Conservation (phyloP, 176 grass and related monocot species). For the Echinochloa phyllopogon region DNA sequence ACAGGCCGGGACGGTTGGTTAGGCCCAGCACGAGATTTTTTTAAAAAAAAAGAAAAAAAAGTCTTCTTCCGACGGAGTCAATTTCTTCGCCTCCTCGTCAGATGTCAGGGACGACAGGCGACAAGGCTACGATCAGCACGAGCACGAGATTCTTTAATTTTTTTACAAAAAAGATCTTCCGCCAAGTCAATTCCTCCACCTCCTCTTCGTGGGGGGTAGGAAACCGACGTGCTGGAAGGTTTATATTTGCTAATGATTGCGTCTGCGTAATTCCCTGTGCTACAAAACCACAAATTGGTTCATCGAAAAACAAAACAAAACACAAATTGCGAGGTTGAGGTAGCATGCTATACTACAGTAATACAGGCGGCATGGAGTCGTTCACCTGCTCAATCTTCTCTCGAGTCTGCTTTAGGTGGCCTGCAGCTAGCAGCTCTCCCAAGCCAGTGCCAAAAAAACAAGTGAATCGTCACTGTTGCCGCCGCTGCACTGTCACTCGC, state of each 20-base stretch:
- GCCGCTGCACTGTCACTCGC: background rate
- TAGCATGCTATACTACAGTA: too few species aligned
- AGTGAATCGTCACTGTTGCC: background rate
- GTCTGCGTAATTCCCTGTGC: background rate
- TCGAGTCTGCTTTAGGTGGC: background rate
- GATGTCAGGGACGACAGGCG: too few species aligned
- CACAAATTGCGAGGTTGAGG: too few species aligned
- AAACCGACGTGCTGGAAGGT: background rate
- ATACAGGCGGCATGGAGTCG: background rate
- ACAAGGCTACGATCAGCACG: too few species aligned
- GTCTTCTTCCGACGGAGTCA: too few species aligned
- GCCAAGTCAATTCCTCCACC: background rate
- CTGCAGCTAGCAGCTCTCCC: background rate
- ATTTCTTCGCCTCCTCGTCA: too few species aligned
- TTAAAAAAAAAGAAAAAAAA: too few species aligned
- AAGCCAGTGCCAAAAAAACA: too few species aligned
- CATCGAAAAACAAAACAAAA: too few species aligned
- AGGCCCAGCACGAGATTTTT: background rate
- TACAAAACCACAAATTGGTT: too few species aligned
- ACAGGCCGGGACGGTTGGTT: background rate
- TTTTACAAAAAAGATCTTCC: background rate
- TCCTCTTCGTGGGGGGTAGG: background rate
- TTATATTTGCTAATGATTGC: background rate
- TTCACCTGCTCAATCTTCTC: conserved; percentile 27
- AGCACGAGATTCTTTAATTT: background rate